Conservation (phyloP, 495 filamentous ascomycete species). For the Penicillium lividum region DNA sequence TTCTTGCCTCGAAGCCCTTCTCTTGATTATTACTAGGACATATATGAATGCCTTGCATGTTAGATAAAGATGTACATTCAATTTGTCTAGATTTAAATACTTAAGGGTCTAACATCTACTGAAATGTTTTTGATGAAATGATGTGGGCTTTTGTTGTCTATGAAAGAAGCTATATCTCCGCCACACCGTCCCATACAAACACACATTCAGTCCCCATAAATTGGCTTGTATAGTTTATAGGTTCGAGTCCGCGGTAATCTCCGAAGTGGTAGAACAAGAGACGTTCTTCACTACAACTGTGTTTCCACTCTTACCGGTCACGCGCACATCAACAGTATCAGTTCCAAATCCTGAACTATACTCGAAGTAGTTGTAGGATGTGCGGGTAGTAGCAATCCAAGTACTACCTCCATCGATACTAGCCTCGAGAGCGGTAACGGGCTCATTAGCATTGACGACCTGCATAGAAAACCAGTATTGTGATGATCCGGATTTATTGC, state of each 20-base stretch:
- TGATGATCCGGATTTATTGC: conserved; percentile 58
- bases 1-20: no score
- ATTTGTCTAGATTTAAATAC: no score
- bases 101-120: no score
- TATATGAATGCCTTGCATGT: no score
- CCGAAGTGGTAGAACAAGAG: conserved; percentile 18
- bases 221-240: conserved; percentile 15
- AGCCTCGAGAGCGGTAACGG: conserved; percentile 54
- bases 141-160: no score
- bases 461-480: conserved; percentile 60
- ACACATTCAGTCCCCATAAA: neutral
- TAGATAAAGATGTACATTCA: no score
- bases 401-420: conserved; percentile 56
- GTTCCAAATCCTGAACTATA: conserved; percentile 53
- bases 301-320: conserved; percentile 52
- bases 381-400: conserved; percentile 51
- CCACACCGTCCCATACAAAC: no score
- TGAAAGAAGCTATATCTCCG: no score
- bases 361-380: conserved; percentile 63
- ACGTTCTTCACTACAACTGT: conserved; percentile 36
- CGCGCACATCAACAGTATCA: conserved; percentile 51
- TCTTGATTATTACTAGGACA: no score
- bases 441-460: conserved; percentile 57
- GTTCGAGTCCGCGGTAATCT: conserved; percentile 30
- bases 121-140: no score